Percentiles rank a stretch among this genome's conserved stretches.
These are phyloP conservation scores for Phialocephala subalpina DNA, from an alignment of 2,329 filamentous ascomycete species.

Conservation along the genomic window DNA sequence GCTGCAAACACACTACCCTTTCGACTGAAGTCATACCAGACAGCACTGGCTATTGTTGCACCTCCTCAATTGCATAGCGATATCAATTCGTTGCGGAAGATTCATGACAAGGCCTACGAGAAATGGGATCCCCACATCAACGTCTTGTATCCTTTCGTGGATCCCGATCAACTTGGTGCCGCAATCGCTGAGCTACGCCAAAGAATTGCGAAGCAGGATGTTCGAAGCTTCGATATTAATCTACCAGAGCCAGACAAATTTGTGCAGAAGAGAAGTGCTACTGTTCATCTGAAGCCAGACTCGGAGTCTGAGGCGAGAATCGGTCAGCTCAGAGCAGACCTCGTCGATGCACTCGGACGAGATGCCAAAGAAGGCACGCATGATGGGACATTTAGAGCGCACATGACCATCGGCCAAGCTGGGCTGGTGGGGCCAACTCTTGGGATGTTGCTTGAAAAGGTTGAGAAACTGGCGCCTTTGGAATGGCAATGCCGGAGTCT, in stretches of 20 bases:
- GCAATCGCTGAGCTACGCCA: slow-evolving; percentile 46
- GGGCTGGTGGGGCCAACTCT: slow-evolving; percentile 52
- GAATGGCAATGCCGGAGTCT: slow-evolving; percentile 58
- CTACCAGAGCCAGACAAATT: slow-evolving; percentile 26
- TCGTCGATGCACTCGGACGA: slow-evolving; percentile 25
- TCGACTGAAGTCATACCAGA: slow-evolving; percentile 40
- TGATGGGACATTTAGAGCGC: slow-evolving; percentile 42
- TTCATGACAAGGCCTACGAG: slow-evolving; percentile 67
- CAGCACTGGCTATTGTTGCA: slow-evolving; percentile 67
- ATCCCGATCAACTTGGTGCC: slow-evolving; percentile 51
- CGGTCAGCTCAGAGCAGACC: slow-evolving; percentile 18
- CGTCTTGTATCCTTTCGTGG: slow-evolving; percentile 71
- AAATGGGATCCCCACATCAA: slow-evolving; percentile 75
- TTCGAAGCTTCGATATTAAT: slow-evolving; percentile 36
- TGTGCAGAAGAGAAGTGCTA: slow-evolving; percentile 31
- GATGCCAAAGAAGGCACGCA: slow-evolving; percentile 28
- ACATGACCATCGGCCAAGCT: slow-evolving; percentile 69
- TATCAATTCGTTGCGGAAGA: slow-evolving; percentile 62
- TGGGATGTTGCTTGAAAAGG: slow-evolving; percentile 62
- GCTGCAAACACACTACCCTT: background rate
- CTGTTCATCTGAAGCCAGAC: slow-evolving; percentile 29
- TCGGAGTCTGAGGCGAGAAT: slow-evolving; percentile 20
- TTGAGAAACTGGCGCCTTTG: slow-evolving; percentile 54
- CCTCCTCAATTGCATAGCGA: slow-evolving; percentile 55
- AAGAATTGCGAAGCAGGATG: slow-evolving; percentile 48